Base-by-base conservation (phyloP, 148 eudicot genomes). In the Heliamphora exappendiculata region DNA sequence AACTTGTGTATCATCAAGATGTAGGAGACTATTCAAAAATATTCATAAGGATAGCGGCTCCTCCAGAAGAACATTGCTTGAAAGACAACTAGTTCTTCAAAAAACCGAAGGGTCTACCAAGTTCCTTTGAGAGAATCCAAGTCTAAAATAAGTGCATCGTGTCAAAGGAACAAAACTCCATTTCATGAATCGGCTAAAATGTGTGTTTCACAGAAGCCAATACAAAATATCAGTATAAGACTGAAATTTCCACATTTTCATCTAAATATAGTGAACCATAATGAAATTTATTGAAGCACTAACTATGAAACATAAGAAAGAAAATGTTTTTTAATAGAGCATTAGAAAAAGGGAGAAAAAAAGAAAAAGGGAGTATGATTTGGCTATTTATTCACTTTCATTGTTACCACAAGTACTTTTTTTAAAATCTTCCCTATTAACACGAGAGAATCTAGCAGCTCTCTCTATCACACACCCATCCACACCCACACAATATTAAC, bases 1-100 rank as follows among this genome's bases (percentile, higher is more conserved):
- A 37, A 24, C 75, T 58, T 26, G 65, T 55, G 63, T 66, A 26
- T 73, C 45, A 37, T 39, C 13, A n/a, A 66, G 70, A 24, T 57
- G 31, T 41, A 0, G 14, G 55, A 59, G 26, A 60, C 9, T 17
- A 70, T 42, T 44, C 16, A 17, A 19, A 2, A 41, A 34, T 6
- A 72, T 14, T 73, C 44, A 17, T 7, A 72, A 11, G 31, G 45
- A 55, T 24, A 36, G 41, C 9, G 7, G 64, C 49, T 53, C 64
- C 47, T 26, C 51, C 50, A 41, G 26, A 73, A 33, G 76, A 11
- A 39, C 67, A 57, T 24, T 57, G 67, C 66, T 73, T 51, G 22
- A 49, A 55, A 73, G 65, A 22, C 8, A 5, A 5, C 58, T 68
- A 44, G n/a, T 24, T 37, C 0, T 12, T 68, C 26, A 63, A n/a